phyloP scores from a whole-genome alignment of 495 filamentous ascomycete species.

The Chaetomidium leptoderma region DNA sequence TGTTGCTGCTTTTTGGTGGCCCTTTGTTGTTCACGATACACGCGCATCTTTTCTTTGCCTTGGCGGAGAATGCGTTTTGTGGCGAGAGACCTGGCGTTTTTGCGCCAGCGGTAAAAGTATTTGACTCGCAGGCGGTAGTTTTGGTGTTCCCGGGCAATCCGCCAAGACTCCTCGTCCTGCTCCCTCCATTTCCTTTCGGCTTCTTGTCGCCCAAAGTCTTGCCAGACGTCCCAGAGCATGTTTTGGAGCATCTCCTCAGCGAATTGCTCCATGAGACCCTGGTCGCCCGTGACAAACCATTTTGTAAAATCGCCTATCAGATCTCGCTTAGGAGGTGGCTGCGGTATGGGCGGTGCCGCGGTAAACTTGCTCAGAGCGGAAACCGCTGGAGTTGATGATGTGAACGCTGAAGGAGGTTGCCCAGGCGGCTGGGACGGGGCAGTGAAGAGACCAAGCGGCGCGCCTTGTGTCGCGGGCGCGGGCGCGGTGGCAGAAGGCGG shows the following conservation, averaged over 20 bases:
- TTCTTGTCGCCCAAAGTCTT: constrained; percentile 35
- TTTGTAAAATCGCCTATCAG: constrained; percentile 39
- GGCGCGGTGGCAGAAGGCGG: background rate
- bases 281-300: constrained; percentile 46
- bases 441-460: background rate
- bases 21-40: constrained; percentile 27
- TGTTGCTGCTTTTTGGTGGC: constrained; percentile 27
- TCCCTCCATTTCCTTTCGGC: constrained; percentile 36
- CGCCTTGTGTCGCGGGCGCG: background rate
- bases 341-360: background rate
- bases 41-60: constrained; percentile 30
- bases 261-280: constrained; percentile 41
- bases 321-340: constrained; percentile 24
- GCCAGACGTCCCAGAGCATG: constrained; percentile 32
- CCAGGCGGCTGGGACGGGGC: background rate
- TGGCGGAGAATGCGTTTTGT: constrained; percentile 35
- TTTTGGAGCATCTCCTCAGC: constrained; percentile 34
- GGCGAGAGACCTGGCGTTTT: constrained; percentile 31
- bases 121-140: constrained; percentile 41
- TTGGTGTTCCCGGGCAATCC: constrained; percentile 38
- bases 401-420: background rate
- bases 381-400: background rate
- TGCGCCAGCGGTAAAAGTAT: constrained; percentile 48
- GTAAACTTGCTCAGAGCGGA: background rate
- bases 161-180: constrained; percentile 39